Evolutionary conservation across 352 stramenopile genomes (phyloP), one percentile per base, ranked within the genome.

Genomic region (Globisporangium paroecandrum): DNA sequence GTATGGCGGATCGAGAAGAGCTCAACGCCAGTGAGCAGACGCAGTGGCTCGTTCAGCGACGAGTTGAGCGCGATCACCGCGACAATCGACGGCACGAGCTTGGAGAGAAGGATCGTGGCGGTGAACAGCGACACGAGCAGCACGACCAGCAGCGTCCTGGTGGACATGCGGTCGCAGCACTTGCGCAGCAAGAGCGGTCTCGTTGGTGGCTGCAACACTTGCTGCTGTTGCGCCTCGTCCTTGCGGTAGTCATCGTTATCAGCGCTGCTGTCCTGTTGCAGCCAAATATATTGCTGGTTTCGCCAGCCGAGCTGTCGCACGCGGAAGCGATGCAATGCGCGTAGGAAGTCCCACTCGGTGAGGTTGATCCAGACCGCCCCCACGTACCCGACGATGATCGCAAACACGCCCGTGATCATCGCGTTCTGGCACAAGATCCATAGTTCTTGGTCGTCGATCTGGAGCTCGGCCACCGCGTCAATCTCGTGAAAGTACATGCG

Each of bases 51-150:
- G 46, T 72, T 81, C 41, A 90, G 73, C 25, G 82, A 75, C 25
- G 78, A 69, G 47, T 90, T 90, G 49, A 82, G 71, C 13, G 76
- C 82, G n/a, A 88, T 72, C 55, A 87, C 68, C 8, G 79, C 82
- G 29, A 88, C 77, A 5, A 85, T 69, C 32, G 82, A 87, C 24
- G 80, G 79, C 13, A 77, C 58, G 22, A 72, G 55, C 58, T 71
- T 82, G 18, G 76, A 63, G 24, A 86, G 15, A 22, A 15, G 41
- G 1, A 85, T 38, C 4, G 78, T 85, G 22, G 58, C 24, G 2
- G 63, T 55, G 12, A 82, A 72, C 15, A 73, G 59, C 29, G 34
- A 8, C 12, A 66, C 10, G 0, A 85, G 20, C 18, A 77, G 8
- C 12, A 68, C 15, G 1, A 85, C 10, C 9, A 78, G 54, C 38